Percentiles rank a stretch among this genome's conserved stretches.
Evolutionary conservation across 192 early-diverging fungal genomes (phyloP).

Genomic region (Haplosporangium gracile): DNA sequence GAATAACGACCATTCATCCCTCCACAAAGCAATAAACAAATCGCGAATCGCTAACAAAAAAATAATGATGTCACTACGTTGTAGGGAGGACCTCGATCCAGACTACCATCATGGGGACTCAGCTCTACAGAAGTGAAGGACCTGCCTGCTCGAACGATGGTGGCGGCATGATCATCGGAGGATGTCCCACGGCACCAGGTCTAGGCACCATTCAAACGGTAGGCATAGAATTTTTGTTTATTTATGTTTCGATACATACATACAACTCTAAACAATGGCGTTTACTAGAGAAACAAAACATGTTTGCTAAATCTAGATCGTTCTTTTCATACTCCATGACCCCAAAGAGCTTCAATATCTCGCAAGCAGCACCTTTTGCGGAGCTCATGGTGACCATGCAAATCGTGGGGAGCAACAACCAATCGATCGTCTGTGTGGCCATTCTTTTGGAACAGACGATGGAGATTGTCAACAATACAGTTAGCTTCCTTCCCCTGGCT

Average conservation of each 20-base stretch:
- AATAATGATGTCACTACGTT: neutral
- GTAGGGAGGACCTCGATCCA: slow-evolving; percentile 53
- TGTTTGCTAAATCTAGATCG: neutral
- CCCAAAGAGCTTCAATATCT: slow-evolving; percentile 38
- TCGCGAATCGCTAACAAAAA: too few species aligned
- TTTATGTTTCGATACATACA: neutral
- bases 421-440: slow-evolving; percentile 50
- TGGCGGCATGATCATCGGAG: slow-evolving; percentile 39
- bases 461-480: slow-evolving; percentile 19
- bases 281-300: neutral
- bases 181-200: slow-evolving; percentile 36
- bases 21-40: neutral
- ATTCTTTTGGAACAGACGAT: slow-evolving; percentile 42
- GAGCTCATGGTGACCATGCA: slow-evolving; percentile 43
- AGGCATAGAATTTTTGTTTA: neutral
- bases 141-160: slow-evolving; percentile 38
- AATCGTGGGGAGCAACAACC: slow-evolving; percentile 40
- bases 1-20: neutral
- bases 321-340: neutral
- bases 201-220: slow-evolving; percentile 39
- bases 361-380: slow-evolving; percentile 43
- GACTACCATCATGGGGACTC: slow-evolving; percentile 46
- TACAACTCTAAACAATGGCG: neutral
- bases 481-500: slow-evolving; percentile 43
- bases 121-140: slow-evolving; percentile 53